Evolutionary conservation across 2,329 filamentous ascomycete genomes (phyloP).

Genomic region (Elsinoe australis): DNA sequence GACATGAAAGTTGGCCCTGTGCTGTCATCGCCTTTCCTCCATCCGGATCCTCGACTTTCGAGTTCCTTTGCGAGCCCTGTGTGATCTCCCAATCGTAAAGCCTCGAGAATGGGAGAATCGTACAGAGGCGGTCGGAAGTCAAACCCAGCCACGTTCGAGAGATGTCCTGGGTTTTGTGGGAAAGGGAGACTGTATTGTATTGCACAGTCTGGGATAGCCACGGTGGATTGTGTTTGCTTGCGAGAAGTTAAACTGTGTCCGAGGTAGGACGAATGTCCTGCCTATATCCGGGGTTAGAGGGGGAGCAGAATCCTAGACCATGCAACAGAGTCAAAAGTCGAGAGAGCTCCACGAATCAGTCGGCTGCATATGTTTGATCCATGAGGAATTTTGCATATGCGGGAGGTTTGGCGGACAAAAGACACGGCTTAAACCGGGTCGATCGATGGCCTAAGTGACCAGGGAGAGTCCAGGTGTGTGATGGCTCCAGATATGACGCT

Average conservation of each 20-base stretch:
- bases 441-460: conserved; percentile 12
- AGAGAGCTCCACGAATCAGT: background rate
- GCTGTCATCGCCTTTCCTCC: conserved; percentile 22
- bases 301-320: background rate
- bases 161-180: conserved; percentile 17
- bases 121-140: conserved; percentile 17
- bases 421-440: conserved; percentile 9
- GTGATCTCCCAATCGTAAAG: conserved; percentile 12
- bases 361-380: conserved; percentile 5
- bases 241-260: background rate
- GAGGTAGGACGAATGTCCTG: background rate
- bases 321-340: background rate
- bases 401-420: background rate
- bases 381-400: background rate
- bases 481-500: conserved; percentile 12
- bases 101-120: conserved; percentile 19
- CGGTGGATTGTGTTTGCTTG: conserved; percentile 18
- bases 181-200: conserved; percentile 19
- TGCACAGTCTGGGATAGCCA: conserved; percentile 21
- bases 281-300: background rate
- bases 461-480: conserved; percentile 8
- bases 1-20: conserved; percentile 31
- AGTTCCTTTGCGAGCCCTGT: conserved; percentile 18
- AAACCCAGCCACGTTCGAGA: background rate
- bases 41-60: conserved; percentile 28